phyloP scores from a whole-genome alignment of 345 rosid genomes.

The Populus simonii region DNA sequence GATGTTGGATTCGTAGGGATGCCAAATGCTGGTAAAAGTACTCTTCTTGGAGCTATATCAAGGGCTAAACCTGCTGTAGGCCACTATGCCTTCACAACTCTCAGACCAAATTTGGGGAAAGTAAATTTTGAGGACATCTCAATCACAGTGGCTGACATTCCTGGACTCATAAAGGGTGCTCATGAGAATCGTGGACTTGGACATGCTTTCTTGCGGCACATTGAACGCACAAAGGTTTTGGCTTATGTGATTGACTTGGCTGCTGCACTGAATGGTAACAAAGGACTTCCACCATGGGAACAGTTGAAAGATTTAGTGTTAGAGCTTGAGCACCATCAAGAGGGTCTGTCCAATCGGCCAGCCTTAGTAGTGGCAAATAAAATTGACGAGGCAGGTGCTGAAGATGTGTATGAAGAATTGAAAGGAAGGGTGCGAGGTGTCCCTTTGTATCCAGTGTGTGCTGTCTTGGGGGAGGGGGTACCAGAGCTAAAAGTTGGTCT shows the following conservation, averaged over 20 bases:
- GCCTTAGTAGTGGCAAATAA: slow-evolving; percentile 81
- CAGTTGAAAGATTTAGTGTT: slow-evolving; percentile 67
- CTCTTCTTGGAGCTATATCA: slow-evolving; percentile 81
- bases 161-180: slow-evolving; percentile 90
- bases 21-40: slow-evolving; percentile 97
- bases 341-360: slow-evolving; percentile 70
- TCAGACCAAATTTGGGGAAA: slow-evolving; percentile 85
- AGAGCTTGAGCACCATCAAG: slow-evolving; percentile 85
- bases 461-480: slow-evolving; percentile 81
- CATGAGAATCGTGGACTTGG: slow-evolving; percentile 85
- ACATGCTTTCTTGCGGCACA: slow-evolving; percentile 84
- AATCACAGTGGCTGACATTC: slow-evolving; percentile 89
- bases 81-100: slow-evolving; percentile 84
- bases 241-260: slow-evolving; percentile 89
- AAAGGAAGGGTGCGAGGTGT: slow-evolving; percentile 60
- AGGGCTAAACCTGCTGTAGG: slow-evolving; percentile 83
- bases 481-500: slow-evolving; percentile 75
- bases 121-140: slow-evolving; percentile 72
- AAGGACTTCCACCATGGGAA: slow-evolving; percentile 80
- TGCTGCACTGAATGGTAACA: slow-evolving; percentile 62
- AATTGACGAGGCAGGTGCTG: slow-evolving; percentile 75
- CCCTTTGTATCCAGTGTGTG: slow-evolving; percentile 65
- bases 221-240: slow-evolving; percentile 88
- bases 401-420: slow-evolving; percentile 56
- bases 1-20: slow-evolving; percentile 97